Percentiles rank a stretch among this genome's conserved stretches.
phyloP scores from a whole-genome alignment of 2,329 filamentous ascomycete species.

The Clarireedia paspali region DNA sequence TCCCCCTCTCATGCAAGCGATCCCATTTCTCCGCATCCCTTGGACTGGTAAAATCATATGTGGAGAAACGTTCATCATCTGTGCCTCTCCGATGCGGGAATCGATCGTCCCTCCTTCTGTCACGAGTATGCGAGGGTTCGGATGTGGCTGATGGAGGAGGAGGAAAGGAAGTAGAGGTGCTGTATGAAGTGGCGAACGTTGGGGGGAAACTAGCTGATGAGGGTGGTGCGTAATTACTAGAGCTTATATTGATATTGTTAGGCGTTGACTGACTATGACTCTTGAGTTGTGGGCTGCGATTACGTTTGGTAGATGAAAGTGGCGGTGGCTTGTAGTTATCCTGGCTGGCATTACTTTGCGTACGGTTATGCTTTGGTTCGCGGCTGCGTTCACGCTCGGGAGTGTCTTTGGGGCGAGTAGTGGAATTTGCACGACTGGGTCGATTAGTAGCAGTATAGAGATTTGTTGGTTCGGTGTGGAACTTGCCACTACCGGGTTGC shows the following conservation, averaged over 20 bases:
- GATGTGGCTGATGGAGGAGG: slow-evolving; percentile 21
- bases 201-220: slow-evolving; percentile 5
- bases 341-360: slow-evolving; percentile 18
- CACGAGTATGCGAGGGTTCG: slow-evolving; percentile 7
- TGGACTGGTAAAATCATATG: slow-evolving; percentile 24
- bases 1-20: slow-evolving; percentile 16
- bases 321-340: slow-evolving; percentile 14
- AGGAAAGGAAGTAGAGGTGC: slow-evolving; percentile 19
- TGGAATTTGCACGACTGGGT: slow-evolving; percentile 21
- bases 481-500: slow-evolving; percentile 51
- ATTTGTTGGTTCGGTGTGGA: slow-evolving; percentile 36
- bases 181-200: slow-evolving; percentile 14
- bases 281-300: slow-evolving; percentile 22
- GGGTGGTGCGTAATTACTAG: slow-evolving; percentile 8
- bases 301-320: slow-evolving; percentile 4
- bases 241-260: slow-evolving; percentile 15
- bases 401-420: slow-evolving; percentile 14
- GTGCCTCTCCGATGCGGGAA: slow-evolving; percentile 10
- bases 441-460: slow-evolving; percentile 7
- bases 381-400: slow-evolving; percentile 4
- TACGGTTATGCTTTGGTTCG: slow-evolving; percentile 11
- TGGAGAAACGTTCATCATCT: slow-evolving; percentile 18
- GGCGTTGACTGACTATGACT: slow-evolving; percentile 25
- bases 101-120: slow-evolving; percentile 18
- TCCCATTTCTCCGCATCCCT: slow-evolving; percentile 27